Evolutionary conservation across 495 filamentous ascomycete species (phyloP).

Genomic region (Hyaloscypha finlandica): DNA sequence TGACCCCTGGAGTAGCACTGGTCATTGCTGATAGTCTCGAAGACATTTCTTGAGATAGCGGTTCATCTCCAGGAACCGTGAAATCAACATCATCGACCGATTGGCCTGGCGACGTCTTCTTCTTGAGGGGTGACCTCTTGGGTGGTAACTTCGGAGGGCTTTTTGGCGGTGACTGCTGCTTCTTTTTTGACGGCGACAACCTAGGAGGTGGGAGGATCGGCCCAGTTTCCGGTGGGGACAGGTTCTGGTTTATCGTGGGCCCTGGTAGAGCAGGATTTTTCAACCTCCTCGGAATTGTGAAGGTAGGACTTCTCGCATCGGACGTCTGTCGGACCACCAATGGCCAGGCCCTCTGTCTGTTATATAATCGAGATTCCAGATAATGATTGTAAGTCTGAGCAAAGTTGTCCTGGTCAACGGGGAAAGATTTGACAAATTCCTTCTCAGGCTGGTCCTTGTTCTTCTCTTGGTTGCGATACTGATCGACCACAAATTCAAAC

Average conservation of each 20-base stretch:
- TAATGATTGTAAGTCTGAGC: slow-evolving; percentile 1
- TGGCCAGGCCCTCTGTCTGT: slow-evolving; percentile 6
- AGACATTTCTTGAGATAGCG: too few relatives aligned
- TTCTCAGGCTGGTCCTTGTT: not conserved
- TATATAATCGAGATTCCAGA: slow-evolving; percentile 2
- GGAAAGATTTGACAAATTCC: slow-evolving; percentile 5
- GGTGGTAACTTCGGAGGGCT: not conserved
- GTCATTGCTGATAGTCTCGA: not conserved
- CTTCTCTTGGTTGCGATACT: slow-evolving; percentile 8
- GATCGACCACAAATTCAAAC: not conserved
- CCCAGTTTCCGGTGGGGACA: not conserved
- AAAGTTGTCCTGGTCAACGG: not conserved
- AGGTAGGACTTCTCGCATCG: not conserved
- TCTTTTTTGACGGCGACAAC: not conserved
- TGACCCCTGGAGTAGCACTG: not conserved
- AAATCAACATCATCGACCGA: too few relatives aligned
- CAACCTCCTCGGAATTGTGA: not conserved
- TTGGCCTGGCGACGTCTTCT: too few relatives aligned
- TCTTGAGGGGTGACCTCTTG: not conserved
- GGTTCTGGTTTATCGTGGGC: too few relatives aligned
- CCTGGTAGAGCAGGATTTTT: not conserved
- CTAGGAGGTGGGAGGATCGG: not conserved
- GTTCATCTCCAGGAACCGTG: too few relatives aligned
- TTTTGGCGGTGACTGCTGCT: not conserved
- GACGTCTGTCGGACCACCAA: not conserved